These are phyloP conservation scores for Cynanchum wilfordii DNA, from an alignment of 257 asterid genomes.

Conservation along the genomic window DNA sequence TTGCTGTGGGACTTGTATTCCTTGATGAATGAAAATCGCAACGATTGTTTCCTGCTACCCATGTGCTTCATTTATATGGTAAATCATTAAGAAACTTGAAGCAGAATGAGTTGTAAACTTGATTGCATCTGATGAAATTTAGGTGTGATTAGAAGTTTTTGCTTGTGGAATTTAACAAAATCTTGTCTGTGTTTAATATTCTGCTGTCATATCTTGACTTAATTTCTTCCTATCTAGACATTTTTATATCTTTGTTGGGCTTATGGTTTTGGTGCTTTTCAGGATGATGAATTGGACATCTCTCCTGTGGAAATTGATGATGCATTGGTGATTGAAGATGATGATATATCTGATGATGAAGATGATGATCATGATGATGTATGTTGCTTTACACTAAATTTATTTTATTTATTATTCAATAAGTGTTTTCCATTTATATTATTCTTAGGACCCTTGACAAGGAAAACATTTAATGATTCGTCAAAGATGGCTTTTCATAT, in stretches of 20 bases:
- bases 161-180: not conserved
- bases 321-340: conserved; percentile 92
- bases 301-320: conserved; percentile 83
- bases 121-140: not conserved
- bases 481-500: not conserved
- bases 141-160: not conserved
- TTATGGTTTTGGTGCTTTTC: conserved; percentile 23
- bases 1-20: not conserved
- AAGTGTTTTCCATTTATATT: not conserved
- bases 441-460: not conserved
- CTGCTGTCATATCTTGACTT: not conserved
- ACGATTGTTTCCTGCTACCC: not conserved
- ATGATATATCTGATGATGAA: conserved; percentile 86
- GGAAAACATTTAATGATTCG: not conserved
- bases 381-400: conserved; percentile 21
- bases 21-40: not conserved
- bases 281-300: conserved; percentile 90
- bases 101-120: not conserved
- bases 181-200: not conserved
- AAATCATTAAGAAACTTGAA: not conserved
- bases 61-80: not conserved
- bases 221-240: not conserved
- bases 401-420: not conserved
- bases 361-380: conserved; percentile 82
- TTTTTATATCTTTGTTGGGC: not conserved